Conservation (phyloP, 257 asterid species). For the Ehretia macrophylla region DNA sequence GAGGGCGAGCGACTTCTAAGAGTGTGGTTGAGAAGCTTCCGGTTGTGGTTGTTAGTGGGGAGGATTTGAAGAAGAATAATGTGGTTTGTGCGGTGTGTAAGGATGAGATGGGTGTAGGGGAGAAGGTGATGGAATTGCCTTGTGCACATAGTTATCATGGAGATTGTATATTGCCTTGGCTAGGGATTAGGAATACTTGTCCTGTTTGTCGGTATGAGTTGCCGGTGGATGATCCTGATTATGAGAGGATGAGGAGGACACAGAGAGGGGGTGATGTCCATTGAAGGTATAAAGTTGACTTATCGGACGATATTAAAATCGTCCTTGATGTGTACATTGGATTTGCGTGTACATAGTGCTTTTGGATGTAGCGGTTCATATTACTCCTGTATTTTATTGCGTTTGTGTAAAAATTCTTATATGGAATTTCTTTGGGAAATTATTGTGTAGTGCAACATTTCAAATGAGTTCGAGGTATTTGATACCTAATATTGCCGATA, state of each 20-base stretch:
- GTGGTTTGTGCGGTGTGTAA: slow-evolving; percentile 50
- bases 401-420: too few species aligned
- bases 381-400: too few species aligned
- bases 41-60: slow-evolving; percentile 17
- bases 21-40: slow-evolving; percentile 28
- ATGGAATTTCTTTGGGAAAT: too few species aligned
- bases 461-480: too few species aligned
- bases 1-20: slow-evolving; percentile 36
- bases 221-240: slow-evolving; percentile 61
- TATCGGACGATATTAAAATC: too few species aligned
- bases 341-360: too few species aligned
- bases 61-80: slow-evolving; percentile 19
- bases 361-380: too few species aligned
- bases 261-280: slow-evolving; percentile 16
- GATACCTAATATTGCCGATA: too few species aligned
- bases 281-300: slow-evolving; percentile 19
- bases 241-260: slow-evolving; percentile 39
- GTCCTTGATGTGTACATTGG: too few species aligned
- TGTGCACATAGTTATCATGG: slow-evolving; percentile 53
- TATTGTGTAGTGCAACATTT: too few species aligned
- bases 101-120: slow-evolving; percentile 47
- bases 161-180: slow-evolving; percentile 61
- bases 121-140: slow-evolving; percentile 44
- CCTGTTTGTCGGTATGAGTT: slow-evolving; percentile 66
- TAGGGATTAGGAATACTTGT: slow-evolving; percentile 54